Evolutionary conservation across 768 basidiomycete species (phyloP).

Genomic region (Amanita exitialis): DNA sequence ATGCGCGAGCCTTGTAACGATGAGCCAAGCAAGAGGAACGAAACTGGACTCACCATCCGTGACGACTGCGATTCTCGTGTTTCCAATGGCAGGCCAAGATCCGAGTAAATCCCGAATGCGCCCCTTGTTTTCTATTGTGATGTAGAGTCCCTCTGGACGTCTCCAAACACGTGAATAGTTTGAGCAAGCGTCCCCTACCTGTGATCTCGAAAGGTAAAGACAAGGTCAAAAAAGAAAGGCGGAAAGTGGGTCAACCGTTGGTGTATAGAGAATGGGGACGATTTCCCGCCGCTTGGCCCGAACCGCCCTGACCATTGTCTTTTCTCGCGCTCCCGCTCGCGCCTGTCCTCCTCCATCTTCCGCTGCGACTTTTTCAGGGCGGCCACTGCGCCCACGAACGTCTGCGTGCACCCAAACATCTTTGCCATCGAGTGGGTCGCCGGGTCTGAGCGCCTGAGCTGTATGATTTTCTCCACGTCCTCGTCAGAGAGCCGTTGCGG

Average conservation of each 20-base stretch:
- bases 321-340: conserved; percentile 40
- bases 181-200: conserved; percentile 65
- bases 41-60: conserved; percentile 46
- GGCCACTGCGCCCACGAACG: conserved; percentile 58
- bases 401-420: conserved; percentile 64
- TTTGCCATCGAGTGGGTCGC: conserved; percentile 59
- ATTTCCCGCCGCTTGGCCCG: conserved; percentile 56
- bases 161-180: conserved; percentile 65
- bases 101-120: conserved; percentile 46
- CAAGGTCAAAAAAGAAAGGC: background rate
- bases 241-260: conserved; percentile 35
- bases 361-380: conserved; percentile 44
- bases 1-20: conserved; percentile 47
- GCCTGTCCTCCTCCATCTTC: conserved; percentile 35
- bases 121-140: conserved; percentile 61
- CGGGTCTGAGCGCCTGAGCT: conserved; percentile 50
- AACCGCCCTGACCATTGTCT: conserved; percentile 51
- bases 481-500: conserved; percentile 39
- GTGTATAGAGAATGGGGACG: conserved; percentile 66
- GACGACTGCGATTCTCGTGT: conserved; percentile 61
- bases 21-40: conserved; percentile 2
- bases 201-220: conserved; percentile 7
- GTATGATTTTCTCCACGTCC: conserved; percentile 43
- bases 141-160: conserved; percentile 47
- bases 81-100: conserved; percentile 34